Conservation (phyloP, 1,284 basidiomycete genomes). For the Trichosporon ovoides region DNA sequence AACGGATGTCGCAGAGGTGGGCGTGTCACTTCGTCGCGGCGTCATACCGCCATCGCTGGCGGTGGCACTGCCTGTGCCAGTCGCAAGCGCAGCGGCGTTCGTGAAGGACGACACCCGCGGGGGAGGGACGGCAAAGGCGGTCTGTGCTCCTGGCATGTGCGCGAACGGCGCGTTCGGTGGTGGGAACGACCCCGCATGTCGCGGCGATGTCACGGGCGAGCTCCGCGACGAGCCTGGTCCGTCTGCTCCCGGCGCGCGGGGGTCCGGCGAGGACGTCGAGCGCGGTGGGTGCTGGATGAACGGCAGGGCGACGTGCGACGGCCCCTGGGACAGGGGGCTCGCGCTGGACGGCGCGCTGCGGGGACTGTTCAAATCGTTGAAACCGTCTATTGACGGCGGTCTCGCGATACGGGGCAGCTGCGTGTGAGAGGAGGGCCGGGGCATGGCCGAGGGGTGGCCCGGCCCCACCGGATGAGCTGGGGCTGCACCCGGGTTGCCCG, state of each 20-base stretch:
- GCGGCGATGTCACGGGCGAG: slow-evolving; percentile 26
- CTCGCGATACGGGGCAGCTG: slow-evolving; percentile 6
- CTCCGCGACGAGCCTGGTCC: slow-evolving; percentile 19
- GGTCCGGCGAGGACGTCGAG: slow-evolving; percentile 39
- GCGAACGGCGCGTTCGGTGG: not conserved
- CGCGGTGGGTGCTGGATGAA: slow-evolving; percentile 26
- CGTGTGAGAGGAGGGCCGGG: not conserved
- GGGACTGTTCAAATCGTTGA: slow-evolving; percentile 21
- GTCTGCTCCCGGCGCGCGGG: slow-evolving; percentile 20
- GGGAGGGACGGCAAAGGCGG: slow-evolving; percentile 7
- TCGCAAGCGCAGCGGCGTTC: slow-evolving; percentile 17
- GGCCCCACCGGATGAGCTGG: not conserved
- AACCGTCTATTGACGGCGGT: not conserved
- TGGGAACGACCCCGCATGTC: not conserved
- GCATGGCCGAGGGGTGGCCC: not conserved
- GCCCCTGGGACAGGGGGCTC: not conserved
- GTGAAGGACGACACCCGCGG: slow-evolving; percentile 13
- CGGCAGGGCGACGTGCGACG: not conserved
- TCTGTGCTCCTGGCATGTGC: slow-evolving; percentile 4
- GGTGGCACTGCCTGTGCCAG: slow-evolving; percentile 17
- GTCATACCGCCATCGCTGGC: slow-evolving; percentile 13
- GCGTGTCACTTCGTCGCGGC: slow-evolving; percentile 16
- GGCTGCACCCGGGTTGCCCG: not conserved
- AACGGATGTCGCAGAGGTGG: slow-evolving; percentile 14
- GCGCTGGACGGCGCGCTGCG: slow-evolving; percentile 25